Percentiles rank a stretch among this genome's conserved stretches.
Evolutionary conservation across 768 basidiomycete genomes (phyloP).

Genomic region (Gautieria morchelliformis): DNA sequence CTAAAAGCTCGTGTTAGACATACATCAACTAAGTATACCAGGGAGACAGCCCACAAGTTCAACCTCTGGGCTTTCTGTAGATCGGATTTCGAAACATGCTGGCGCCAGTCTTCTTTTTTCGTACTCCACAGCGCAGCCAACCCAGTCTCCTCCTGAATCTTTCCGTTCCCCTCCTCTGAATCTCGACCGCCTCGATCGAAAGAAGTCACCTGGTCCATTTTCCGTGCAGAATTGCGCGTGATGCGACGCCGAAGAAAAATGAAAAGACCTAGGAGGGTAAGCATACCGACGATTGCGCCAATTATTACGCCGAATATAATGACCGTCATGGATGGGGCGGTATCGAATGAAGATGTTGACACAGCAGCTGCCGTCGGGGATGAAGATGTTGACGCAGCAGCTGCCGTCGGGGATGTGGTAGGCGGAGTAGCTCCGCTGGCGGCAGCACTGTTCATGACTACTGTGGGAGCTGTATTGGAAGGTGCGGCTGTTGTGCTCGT

Average conservation of each 20-base stretch:
- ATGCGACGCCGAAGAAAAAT: conserved; percentile 5
- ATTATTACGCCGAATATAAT: not conserved
- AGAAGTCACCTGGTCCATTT: not conserved
- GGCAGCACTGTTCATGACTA: not conserved
- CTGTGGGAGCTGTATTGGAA: not conserved
- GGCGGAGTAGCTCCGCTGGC: not conserved
- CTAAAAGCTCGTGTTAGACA: not conserved
- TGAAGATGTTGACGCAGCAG: not conserved
- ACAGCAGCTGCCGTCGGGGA: not conserved
- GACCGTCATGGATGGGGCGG: conserved; percentile 3
- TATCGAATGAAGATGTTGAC: conserved; percentile 1
- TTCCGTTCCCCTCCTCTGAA: not conserved
- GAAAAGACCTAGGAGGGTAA: not conserved
- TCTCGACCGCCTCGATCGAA: not conserved
- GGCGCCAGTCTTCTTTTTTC: not conserved
- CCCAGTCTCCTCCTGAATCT: not conserved
- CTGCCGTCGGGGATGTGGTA: not conserved
- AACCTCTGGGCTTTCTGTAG: not conserved
- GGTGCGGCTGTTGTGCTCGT: not conserved
- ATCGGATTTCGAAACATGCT: not conserved
- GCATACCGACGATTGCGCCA: not conserved
- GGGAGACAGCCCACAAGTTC: not conserved
- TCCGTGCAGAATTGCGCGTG: not conserved
- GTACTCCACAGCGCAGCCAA: not conserved
- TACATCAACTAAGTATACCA: not conserved